Conservation (phyloP, 495 filamentous ascomycete species). For the Penicillium goetzii region DNA sequence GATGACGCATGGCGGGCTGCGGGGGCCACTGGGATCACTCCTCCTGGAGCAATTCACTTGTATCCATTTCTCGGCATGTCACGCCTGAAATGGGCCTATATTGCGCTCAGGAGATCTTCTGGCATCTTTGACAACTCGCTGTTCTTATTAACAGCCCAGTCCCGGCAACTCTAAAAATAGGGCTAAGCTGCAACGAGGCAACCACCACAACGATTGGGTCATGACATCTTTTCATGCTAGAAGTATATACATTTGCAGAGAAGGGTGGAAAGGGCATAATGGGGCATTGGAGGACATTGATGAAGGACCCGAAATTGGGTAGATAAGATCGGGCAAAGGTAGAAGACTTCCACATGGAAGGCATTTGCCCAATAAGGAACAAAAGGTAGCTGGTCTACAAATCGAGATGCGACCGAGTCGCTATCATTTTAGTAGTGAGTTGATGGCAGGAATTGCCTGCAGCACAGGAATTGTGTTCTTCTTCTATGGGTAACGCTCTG, state of each 20-base stretch:
- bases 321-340: background rate
- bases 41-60: background rate
- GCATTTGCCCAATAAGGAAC: background rate
- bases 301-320: background rate
- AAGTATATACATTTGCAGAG: constrained; percentile 29
- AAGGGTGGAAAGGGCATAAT: constrained; percentile 3
- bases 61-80: background rate
- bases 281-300: constrained; percentile 2
- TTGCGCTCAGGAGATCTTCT: background rate
- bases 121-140: background rate
- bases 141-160: background rate
- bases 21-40: background rate
- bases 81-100: background rate
- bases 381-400: background rate
- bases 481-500: constrained; percentile 17
- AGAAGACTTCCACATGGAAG: background rate
- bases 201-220: constrained; percentile 11
- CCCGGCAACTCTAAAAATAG: background rate
- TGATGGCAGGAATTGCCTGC: background rate
- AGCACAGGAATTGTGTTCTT: background rate
- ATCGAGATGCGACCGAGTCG: background rate
- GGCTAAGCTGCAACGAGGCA: background rate
- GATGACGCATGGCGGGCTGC: background rate
- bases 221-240: constrained; percentile 28
- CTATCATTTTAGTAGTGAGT: background rate